Evolutionary conservation across 495 filamentous ascomycete genomes (phyloP).

Genomic region (Massariosphaeria phaeospora): DNA sequence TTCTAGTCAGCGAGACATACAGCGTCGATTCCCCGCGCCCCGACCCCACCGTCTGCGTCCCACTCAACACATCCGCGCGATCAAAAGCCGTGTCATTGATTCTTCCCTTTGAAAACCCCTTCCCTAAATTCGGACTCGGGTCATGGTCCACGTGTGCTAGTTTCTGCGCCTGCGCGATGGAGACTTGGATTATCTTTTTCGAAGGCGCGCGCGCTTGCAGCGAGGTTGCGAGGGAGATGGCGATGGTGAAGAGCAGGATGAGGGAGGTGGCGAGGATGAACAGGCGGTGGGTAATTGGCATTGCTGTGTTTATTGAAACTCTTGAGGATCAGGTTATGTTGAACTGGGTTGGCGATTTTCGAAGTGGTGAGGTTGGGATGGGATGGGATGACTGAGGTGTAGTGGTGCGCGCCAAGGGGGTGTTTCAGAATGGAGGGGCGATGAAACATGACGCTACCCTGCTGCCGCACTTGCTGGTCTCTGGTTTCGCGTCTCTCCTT

Average conservation of each 20-base stretch:
- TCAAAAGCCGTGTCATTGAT: conserved; percentile 14
- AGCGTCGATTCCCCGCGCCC: background rate
- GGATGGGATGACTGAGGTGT: too few species aligned
- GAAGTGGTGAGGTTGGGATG: too few species aligned
- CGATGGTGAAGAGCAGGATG: background rate
- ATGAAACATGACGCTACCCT: too few species aligned
- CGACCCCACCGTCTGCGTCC: background rate
- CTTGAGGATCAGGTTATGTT: background rate
- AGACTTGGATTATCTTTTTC: conserved; percentile 5
- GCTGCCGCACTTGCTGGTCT: too few species aligned
- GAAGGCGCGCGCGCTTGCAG: conserved; percentile 3
- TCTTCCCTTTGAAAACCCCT: conserved; percentile 8
- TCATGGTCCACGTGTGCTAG: background rate
- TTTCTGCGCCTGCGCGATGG: conserved; percentile 11
- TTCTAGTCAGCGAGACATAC: background rate
- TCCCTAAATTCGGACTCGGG: too few species aligned
- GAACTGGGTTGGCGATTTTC: too few species aligned
- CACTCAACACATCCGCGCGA: conserved; percentile 6
- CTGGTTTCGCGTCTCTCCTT: too few species aligned
- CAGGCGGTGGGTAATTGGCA: background rate
- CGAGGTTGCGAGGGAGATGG: conserved; percentile 1
- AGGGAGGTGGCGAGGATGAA: background rate
- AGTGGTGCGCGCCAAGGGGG: too few species aligned
- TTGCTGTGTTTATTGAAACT: background rate
- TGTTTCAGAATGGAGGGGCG: too few species aligned